A percentile compares a stretch with the other conserved stretches of the same genome.
Conservation (phyloP, 2,329 filamentous ascomycete species). For the Pseudocercospora fuligena region DNA sequence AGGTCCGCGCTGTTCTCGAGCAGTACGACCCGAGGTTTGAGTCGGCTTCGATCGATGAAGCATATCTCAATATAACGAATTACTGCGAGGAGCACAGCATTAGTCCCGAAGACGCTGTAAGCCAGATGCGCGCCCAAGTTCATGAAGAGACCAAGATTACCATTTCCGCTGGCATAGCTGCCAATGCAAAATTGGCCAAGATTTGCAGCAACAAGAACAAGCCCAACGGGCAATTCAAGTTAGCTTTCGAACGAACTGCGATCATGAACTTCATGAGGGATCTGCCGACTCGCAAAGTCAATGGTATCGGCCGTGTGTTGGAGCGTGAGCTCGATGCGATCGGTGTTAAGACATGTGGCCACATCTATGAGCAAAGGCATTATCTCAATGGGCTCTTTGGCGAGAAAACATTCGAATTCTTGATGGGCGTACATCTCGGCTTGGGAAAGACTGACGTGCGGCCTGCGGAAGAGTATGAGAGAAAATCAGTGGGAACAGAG, state of each 20-base stretch:
- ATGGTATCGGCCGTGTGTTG: conserved; percentile 91
- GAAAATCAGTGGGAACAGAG: conserved; percentile 93
- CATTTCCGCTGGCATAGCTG: conserved; percentile 90
- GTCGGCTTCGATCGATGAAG: conserved; percentile 93
- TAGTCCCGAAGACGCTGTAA: conserved; percentile 72
- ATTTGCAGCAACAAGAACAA: conserved; percentile 97
- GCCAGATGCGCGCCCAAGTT: conserved; percentile 77
- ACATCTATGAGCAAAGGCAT: conserved; percentile 78
- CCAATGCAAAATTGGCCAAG: conserved; percentile 91
- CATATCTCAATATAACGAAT: conserved; percentile 88
- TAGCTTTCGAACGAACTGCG: conserved; percentile 71
- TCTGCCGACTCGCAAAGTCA: conserved; percentile 86
- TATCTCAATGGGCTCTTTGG: conserved; percentile 81
- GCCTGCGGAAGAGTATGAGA: conserved; percentile 84
- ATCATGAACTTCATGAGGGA: conserved; percentile 83
- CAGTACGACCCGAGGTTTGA: conserved; percentile 92
- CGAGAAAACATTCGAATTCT: conserved; percentile 86
- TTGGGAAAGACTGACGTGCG: conserved; percentile 78
- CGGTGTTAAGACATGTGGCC: conserved; percentile 84
- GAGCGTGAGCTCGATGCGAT: conserved; percentile 89
- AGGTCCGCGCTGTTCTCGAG: conserved; percentile 79
- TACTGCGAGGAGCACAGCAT: conserved; percentile 75
- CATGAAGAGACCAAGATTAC: conserved; percentile 79
- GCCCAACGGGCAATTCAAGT: conserved; percentile 85
- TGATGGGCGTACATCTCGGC: conserved; percentile 83